Percentiles rank a stretch among this genome's conserved stretches.
phyloP scores from a whole-genome alignment of 495 filamentous ascomycete genomes.

The Tuber umbilicatum region DNA sequence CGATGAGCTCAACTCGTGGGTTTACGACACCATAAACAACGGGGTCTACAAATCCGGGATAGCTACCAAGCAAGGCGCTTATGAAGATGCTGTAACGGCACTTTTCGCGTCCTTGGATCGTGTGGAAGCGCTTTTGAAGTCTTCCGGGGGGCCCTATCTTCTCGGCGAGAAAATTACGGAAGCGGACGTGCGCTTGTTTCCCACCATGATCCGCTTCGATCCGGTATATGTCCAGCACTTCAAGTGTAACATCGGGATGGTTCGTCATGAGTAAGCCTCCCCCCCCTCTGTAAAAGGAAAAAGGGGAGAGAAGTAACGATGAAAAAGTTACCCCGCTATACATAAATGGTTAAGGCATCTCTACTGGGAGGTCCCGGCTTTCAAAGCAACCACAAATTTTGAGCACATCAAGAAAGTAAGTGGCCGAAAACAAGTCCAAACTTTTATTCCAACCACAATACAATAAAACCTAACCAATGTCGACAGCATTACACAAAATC shows the following conservation, averaged over 20 bases:
- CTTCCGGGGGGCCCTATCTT: conserved; percentile 55
- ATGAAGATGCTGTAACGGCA: conserved; percentile 58
- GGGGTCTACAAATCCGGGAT: conserved; percentile 65
- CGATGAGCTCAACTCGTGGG: conserved; percentile 72
- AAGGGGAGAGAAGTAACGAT: neutral
- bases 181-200: conserved; percentile 73
- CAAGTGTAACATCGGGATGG: conserved; percentile 82
- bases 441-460: neutral
- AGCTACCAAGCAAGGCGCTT: conserved; percentile 63
- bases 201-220: conserved; percentile 80
- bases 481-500: conserved; percentile 50
- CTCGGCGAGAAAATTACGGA: conserved; percentile 67
- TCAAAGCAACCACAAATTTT: conserved; percentile 65
- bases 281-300: neutral
- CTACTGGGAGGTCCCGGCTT: conserved; percentile 66
- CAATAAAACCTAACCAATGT: neutral
- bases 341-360: conserved; percentile 63
- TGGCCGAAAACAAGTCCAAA: conserved; percentile 7
- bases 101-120: conserved; percentile 68
- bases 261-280: conserved; percentile 58
- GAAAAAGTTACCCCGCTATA: conserved; percentile 59
- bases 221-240: conserved; percentile 89
- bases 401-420: conserved; percentile 56
- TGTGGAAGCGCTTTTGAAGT: conserved; percentile 60
- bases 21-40: conserved; percentile 79